Evolutionary conservation across 1,284 basidiomycete species (phyloP).

Genomic region (Ganoderma multipileum): DNA sequence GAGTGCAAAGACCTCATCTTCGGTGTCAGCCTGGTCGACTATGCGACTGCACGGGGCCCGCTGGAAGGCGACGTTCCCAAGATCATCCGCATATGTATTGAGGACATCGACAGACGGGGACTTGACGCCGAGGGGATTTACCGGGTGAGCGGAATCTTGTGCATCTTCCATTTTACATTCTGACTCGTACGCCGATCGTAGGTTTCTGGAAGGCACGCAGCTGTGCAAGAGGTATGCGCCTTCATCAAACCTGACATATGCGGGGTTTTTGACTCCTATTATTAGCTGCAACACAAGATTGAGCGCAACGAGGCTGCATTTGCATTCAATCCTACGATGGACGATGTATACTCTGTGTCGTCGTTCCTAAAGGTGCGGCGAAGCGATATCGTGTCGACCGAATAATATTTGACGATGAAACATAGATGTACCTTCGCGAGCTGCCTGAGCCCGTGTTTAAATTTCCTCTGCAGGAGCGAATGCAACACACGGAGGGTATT

Average conservation of each 20-base stretch:
- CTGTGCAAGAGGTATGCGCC: constrained; percentile 76
- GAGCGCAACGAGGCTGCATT: constrained; percentile 92
- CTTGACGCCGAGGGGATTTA: constrained; percentile 88
- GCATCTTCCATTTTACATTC: not conserved
- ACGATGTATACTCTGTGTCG: constrained; percentile 91
- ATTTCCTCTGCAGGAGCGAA: constrained; percentile 83
- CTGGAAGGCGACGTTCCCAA: constrained; percentile 81
- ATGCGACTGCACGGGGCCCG: constrained; percentile 85
- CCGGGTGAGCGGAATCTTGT: constrained; percentile 54
- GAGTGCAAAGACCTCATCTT: constrained; percentile 92
- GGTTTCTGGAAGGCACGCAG: constrained; percentile 87
- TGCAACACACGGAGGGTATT: constrained; percentile 81
- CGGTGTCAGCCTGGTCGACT: constrained; percentile 91
- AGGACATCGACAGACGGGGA: constrained; percentile 84
- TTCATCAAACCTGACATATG: not conserved
- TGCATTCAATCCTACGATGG: constrained; percentile 74
- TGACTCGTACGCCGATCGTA: constrained; percentile 33
- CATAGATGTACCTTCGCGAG: constrained; percentile 86
- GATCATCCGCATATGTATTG: constrained; percentile 86
- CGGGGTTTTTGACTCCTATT: not conserved
- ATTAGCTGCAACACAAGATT: constrained; percentile 84
- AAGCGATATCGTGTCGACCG: not conserved
- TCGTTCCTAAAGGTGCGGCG: constrained; percentile 85
- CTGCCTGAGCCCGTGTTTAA: constrained; percentile 94
- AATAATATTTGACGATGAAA: not conserved